Evolutionary conservation across 75 land plant species (phyloP).

Genomic region (Cupressus sempervirens): DNA sequence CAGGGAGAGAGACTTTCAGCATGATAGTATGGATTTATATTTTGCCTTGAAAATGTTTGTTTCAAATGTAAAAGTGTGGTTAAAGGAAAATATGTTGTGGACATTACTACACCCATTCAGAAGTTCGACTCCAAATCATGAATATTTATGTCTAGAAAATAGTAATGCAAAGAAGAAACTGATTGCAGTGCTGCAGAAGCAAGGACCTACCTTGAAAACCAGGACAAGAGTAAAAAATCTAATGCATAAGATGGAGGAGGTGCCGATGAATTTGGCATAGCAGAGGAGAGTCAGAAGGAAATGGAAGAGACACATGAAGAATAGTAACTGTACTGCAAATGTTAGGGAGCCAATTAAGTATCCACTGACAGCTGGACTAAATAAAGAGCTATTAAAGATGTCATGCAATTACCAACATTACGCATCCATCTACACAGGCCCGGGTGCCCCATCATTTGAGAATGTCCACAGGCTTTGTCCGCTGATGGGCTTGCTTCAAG

Average conservation of each 20-base stretch:
- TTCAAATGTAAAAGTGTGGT: constrained; percentile 33
- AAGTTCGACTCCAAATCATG: constrained; percentile 20
- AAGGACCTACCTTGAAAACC: constrained; percentile 41
- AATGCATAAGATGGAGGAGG: constrained; percentile 10
- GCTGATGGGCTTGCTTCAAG: no score
- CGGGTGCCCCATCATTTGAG: no score
- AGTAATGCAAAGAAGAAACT: constrained; percentile 41
- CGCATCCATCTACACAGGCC: not conserved
- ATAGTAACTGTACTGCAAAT: not conserved
- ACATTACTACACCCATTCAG: constrained; percentile 32
- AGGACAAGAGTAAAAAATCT: constrained; percentile 12
- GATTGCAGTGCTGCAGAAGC: constrained; percentile 76
- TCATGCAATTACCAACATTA: not conserved
- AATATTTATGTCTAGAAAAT: constrained; percentile 15
- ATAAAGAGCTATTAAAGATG: not conserved
- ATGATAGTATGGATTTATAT: constrained; percentile 48
- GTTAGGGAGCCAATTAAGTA: not conserved
- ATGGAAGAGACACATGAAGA: constrained; percentile 7
- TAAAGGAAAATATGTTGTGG: constrained; percentile 28
- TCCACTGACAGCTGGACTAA: not conserved
- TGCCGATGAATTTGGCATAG: not conserved
- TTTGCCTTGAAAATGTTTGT: constrained; percentile 40
- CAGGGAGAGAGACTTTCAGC: constrained; percentile 34
- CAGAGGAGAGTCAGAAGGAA: constrained; percentile 14
- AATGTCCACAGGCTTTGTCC: no score